Base-by-base conservation (phyloP, 352 stramenopile genomes). In the Pythium aquatile region DNA sequence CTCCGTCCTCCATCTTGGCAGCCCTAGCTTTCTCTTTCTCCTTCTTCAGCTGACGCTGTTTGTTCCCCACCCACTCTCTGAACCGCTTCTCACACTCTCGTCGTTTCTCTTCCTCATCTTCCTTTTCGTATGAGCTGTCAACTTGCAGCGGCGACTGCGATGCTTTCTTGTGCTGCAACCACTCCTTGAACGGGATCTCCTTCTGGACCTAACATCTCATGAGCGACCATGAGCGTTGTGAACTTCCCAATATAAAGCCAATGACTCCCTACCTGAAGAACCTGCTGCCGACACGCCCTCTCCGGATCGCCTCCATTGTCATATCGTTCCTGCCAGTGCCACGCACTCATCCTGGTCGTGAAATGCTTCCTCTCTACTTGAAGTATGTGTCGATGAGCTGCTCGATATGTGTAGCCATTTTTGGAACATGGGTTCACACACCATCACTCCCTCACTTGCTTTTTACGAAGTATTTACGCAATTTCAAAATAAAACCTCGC, bases 291-390 rank as follows among this genome's bases (percentile, higher is more conserved):
- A 65, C 70, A 79, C 2, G 76, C 75, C 10, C 71, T 72, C 58
- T 83, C 78, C 16, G 68, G 68, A n/a, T 75, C 68, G 30, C 63
- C 20, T 24, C 20, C 47, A 13, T 47, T 61, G 17, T 78, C 66
- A 40, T 79, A 77, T 17, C 77, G 78, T 68, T 92, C 74, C 49
- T 85, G 81, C 83, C 83, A 92, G 68, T 92, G 83, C 81, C 83
- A 92, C 30, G 32, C 40, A 40, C 55, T 51, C 68, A 9, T 46
- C 10, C 33, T 26, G 28, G 37, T n/a, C 6, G 20, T 35, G 6
- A 17, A 35, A 3, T 56, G 30, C 20, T 20, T 63, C 46, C 9
- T 29, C 39, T 46, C 6, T 11, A 17, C 39, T 16, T 46, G 6
- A 46, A 24, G 1, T 33, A 10, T 20, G 9, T 32, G 32, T 17